A percentile compares a stretch with the other conserved stretches of the same genome.
Conservation (phyloP, 2,329 filamentous ascomycete species). For the Penicillium crustosum region DNA sequence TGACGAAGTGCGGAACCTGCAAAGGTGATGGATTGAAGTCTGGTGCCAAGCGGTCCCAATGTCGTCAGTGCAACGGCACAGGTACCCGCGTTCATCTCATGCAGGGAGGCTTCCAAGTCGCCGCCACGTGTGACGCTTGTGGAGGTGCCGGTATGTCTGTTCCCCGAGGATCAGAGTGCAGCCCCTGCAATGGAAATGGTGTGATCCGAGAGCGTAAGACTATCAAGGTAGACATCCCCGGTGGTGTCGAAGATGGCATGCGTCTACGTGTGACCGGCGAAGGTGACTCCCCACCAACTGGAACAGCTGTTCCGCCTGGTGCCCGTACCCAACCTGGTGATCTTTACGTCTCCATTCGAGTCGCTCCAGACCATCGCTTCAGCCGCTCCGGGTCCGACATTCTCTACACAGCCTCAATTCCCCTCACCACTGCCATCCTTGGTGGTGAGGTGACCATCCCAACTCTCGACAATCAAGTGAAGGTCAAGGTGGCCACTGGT, state of each 20-base stretch:
- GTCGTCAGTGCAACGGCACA: conserved; percentile 79
- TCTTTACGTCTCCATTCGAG: conserved; percentile 85
- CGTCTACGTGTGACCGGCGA: conserved; percentile 79
- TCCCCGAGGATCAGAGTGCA: conserved; percentile 78
- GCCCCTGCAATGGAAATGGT: conserved; percentile 75
- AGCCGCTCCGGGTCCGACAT: conserved; percentile 84
- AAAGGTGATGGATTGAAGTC: conserved; percentile 79
- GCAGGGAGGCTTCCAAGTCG: conserved; percentile 94
- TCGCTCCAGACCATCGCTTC: conserved; percentile 88
- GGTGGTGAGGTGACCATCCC: conserved; percentile 88
- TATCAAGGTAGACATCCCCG: conserved; percentile 86
- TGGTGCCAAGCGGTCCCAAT: conserved; percentile 70
- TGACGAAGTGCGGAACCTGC: conserved; percentile 80
- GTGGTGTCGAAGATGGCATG: conserved; percentile 96
- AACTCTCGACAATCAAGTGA: conserved; percentile 85
- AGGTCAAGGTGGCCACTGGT: conserved; percentile 85
- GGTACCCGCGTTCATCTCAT: conserved; percentile 85
- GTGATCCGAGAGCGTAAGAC: conserved; percentile 80
- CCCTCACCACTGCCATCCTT: conserved; percentile 86
- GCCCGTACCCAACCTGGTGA: conserved; percentile 74
- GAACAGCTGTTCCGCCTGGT: conserved; percentile 63
- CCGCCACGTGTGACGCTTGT: conserved; percentile 79
- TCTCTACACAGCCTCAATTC: conserved; percentile 85
- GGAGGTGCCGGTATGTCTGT: conserved; percentile 74
- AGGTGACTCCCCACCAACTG: conserved; percentile 81